Evolutionary conservation across 768 basidiomycete species (phyloP), one percentile per base, ranked within the genome.

Genomic region (Tephrocybe sp.): DNA sequence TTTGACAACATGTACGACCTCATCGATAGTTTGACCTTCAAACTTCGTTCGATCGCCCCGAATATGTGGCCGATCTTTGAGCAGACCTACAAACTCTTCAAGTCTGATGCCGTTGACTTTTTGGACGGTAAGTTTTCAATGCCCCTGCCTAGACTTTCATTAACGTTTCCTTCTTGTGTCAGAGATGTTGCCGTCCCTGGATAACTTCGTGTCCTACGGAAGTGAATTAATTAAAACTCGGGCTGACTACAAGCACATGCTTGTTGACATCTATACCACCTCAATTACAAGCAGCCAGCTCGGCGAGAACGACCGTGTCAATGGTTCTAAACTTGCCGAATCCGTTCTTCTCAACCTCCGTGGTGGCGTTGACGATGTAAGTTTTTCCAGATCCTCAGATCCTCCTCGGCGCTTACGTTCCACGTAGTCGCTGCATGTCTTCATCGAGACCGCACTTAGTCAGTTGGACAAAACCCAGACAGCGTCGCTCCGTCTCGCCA

Each of bases 1-100:
- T 86, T 90, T 62, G 92, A 93, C 68, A 88, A 90, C 63, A 82
- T 90, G 74, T 93, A 86, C 65, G 90, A 93, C 57, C 71, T 95
- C 45, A 81, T 92, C 44, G 93, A 95, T 61, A 87, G 76, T 55
- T 70, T 95, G 51, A 91, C 91, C 0, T 95, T 90, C 78, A 90
- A 85, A 67, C 77, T 87, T 50, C 81, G 83, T 55, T 66, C 76
- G 48, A 85, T 96, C 61, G 82, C 88, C 33, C 84, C 88, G 0
- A 80, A 76, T 58, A 86, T 95, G 86, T 95, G 93, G 93, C 85
- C 82, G 9, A 76, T 95, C 30, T 90, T 91, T 55, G 90, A 93
- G 69, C 68, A 84, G 56, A 93, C 88, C 0, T 93, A 92, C 68
- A 76, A 77, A 43, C 70, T 90, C 17, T 91, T 95, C 83, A 92